These are phyloP conservation scores for Meira miltonrushii DNA, from an alignment of 1,284 basidiomycete genomes.

Conservation along the genomic window DNA sequence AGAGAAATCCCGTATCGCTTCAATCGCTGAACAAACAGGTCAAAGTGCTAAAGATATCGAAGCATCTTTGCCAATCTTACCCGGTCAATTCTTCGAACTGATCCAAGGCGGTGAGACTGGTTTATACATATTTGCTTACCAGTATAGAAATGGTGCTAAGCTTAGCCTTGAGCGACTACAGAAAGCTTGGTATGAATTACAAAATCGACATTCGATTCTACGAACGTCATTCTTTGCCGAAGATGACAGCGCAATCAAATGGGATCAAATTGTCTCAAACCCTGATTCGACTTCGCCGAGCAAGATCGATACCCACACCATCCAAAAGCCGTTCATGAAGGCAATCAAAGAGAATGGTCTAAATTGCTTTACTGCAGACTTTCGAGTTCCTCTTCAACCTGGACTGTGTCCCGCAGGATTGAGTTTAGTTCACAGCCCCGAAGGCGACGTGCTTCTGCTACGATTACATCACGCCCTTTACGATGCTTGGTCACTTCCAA, in stretches of 20 bases:
- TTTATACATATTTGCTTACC: slow-evolving; percentile 26
- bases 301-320: neutral
- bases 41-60: slow-evolving; percentile 14
- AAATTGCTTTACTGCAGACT: neutral
- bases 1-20: neutral
- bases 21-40: neutral
- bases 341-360: neutral
- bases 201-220: slow-evolving; percentile 30
- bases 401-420: neutral
- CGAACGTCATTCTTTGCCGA: slow-evolving; percentile 27
- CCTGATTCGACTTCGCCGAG: neutral
- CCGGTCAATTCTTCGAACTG: slow-evolving; percentile 36
- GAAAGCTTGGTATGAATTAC: slow-evolving; percentile 28
- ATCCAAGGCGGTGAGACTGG: slow-evolving; percentile 16
- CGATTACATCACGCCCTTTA: slow-evolving; percentile 46
- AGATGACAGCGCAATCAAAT: slow-evolving; percentile 1
- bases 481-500: slow-evolving; percentile 40
- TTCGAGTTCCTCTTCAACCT: neutral
- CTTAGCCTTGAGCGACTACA: slow-evolving; percentile 12
- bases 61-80: slow-evolving; percentile 27
- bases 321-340: neutral
- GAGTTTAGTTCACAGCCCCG: slow-evolving; percentile 1
- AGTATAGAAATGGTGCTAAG: slow-evolving; percentile 14
- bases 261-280: neutral
- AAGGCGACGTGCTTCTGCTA: slow-evolving; percentile 22